These are phyloP conservation scores for Colletotrichum gigasporum DNA, from an alignment of 2,329 filamentous ascomycete genomes.

Conservation along the genomic window DNA sequence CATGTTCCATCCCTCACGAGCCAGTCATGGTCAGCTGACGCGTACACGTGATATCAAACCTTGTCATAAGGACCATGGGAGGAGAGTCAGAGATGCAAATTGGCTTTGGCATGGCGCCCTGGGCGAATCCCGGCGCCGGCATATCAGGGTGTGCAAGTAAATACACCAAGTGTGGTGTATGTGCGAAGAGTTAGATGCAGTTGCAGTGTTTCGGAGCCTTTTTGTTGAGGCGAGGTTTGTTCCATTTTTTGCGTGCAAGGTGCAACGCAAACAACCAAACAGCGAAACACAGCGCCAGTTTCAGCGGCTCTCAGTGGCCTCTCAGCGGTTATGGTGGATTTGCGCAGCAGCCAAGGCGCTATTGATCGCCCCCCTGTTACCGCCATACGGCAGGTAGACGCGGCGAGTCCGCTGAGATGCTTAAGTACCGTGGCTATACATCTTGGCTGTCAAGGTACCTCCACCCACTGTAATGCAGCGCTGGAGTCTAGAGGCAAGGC, in stretches of 20 bases:
- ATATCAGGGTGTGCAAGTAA: not conserved
- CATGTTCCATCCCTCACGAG: not conserved
- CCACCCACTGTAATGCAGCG: not conserved
- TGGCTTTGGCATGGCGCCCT: not conserved
- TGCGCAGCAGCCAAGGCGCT: slow-evolving; percentile 23
- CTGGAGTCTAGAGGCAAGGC: slow-evolving; percentile 1
- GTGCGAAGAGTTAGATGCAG: too few species aligned
- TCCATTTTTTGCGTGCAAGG: not conserved
- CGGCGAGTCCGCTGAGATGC: slow-evolving; percentile 24
- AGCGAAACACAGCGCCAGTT: not conserved
- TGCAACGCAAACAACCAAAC: slow-evolving; percentile 25
- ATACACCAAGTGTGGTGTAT: too few species aligned
- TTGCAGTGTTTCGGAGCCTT: slow-evolving; percentile 15
- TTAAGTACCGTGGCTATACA: slow-evolving; percentile 23
- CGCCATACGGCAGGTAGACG: not conserved
- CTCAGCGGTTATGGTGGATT: slow-evolving; percentile 3
- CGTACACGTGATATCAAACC: slow-evolving; percentile 28
- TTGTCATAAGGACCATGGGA: not conserved
- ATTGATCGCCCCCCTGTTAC: not conserved
- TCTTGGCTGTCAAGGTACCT: slow-evolving; percentile 24
- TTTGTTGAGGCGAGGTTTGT: slow-evolving; percentile 19
- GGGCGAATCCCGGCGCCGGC: not conserved
- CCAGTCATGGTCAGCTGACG: slow-evolving; percentile 23
- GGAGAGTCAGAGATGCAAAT: not conserved
- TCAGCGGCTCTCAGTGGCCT: slow-evolving; percentile 15